Conservation (phyloP, 1,284 basidiomycete species). For the Sanghuangporus weigelae region DNA sequence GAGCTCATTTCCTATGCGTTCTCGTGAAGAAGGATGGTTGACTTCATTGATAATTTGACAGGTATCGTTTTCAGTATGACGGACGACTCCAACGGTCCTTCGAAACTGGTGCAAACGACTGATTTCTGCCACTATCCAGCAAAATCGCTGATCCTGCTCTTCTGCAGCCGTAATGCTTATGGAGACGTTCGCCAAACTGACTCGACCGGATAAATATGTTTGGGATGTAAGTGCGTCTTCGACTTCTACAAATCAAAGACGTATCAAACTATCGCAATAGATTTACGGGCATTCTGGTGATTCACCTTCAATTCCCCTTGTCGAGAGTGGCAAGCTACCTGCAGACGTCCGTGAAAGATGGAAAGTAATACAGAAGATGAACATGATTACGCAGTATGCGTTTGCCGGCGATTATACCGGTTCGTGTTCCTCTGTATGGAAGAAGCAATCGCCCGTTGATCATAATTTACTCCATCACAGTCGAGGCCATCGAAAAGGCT, state of each 20-base stretch:
- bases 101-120: constrained; percentile 48
- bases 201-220: constrained; percentile 61
- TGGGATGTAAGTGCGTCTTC: constrained; percentile 52
- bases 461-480: constrained; percentile 27
- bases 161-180: constrained; percentile 58
- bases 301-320: constrained; percentile 48
- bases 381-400: constrained; percentile 59
- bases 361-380: constrained; percentile 66
- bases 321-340: constrained; percentile 42
- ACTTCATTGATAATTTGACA: constrained; percentile 21
- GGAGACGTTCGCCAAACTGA: constrained; percentile 59
- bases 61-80: constrained; percentile 70
- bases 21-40: neutral
- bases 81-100: constrained; percentile 55
- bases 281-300: constrained; percentile 65
- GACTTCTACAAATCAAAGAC: neutral
- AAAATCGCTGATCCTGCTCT: neutral
- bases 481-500: constrained; percentile 59
- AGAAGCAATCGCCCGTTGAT: neutral
- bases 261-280: constrained; percentile 28
- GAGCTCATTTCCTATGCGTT: constrained; percentile 13
- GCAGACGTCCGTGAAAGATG: constrained; percentile 50
- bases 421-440: constrained; percentile 22
- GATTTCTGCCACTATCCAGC: neutral
- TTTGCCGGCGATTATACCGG: constrained; percentile 64